Evolutionary conservation across 345 rosid species (phyloP).

Genomic region (Eucalyptus brandiana): DNA sequence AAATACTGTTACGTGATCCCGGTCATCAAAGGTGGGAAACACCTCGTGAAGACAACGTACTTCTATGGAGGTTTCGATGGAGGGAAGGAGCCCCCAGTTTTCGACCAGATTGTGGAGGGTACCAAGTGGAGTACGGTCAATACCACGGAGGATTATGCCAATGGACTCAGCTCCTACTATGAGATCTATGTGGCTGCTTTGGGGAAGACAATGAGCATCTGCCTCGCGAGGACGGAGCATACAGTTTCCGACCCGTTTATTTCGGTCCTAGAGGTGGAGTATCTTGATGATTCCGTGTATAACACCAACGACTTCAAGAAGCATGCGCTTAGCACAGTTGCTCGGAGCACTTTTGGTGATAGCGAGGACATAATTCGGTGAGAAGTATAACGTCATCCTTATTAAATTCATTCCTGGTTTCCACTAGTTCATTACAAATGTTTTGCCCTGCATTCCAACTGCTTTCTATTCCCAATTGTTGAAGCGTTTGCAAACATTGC

Average conservation of each 20-base stretch:
- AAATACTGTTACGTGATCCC: constrained; percentile 64
- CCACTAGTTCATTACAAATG: constrained; percentile 66
- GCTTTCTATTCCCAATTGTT: constrained; percentile 8
- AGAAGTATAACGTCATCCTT: neutral
- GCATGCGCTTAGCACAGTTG: constrained; percentile 45
- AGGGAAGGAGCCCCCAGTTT: constrained; percentile 65
- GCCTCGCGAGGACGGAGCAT: constrained; percentile 55
- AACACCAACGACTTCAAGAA: constrained; percentile 41
- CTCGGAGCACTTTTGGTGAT: constrained; percentile 49
- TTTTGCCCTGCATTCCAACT: neutral
- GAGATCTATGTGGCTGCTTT: constrained; percentile 46
- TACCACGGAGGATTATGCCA: constrained; percentile 66
- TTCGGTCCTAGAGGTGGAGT: constrained; percentile 52
- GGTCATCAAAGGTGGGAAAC: constrained; percentile 44
- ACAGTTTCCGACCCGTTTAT: constrained; percentile 67
- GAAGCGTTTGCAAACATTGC: neutral
- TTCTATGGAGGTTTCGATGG: constrained; percentile 80
- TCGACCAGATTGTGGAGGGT: constrained; percentile 72
- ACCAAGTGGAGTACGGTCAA: constrained; percentile 74
- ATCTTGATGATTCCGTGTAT: constrained; percentile 55
- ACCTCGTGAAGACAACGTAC: constrained; percentile 59
- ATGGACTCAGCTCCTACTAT: constrained; percentile 52
- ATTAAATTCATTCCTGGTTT: constrained; percentile 26
- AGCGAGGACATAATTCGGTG: constrained; percentile 39
- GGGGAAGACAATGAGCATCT: constrained; percentile 41